Base-by-base conservation (phyloP, 78 protist genomes). In the Bodo saltans region DNA sequence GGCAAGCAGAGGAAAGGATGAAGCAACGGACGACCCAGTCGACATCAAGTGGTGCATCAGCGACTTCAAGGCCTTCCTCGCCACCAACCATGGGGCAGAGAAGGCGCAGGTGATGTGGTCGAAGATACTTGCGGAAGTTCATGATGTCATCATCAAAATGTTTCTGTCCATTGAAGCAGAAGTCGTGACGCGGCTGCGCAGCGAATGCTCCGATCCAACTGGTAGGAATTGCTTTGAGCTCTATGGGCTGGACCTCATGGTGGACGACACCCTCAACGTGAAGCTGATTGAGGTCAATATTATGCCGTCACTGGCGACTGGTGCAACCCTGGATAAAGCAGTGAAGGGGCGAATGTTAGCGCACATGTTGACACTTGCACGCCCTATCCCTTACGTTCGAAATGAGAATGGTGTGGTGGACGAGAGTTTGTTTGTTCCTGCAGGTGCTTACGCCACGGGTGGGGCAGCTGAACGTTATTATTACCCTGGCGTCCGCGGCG, bases 241-340 rank as follows among this genome's bases (percentile, higher is more conserved):
- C 68, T 88, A 79, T 79, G 93, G 93, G 38, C 75, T 86, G 67
- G 93, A 90, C 79, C 75, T 90, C 42, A 68, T 90, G 83, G 42
- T 90, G 73, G 93, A 90, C 83, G 8, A 38, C 52, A 27, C 25
- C 42, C 78, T 72, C 17, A 27, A 27, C 70, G 79, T 86, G 41
- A 72, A 72, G 53, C 74, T 88, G 11, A 52, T 88, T 29, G 91
- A 88, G 74, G 83, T 70, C 28, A 88, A 88, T 76, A 47, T 86
- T 38, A 71, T 81, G 40, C 87, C 91, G 23, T 74, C 89, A 32
- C 79, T 88, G 28, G 32, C 26, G 27, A 47, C 87, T 30, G 83
- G 69, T 21, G 27, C 87, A 1, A 79, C 89, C 17, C 28, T 88
- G 53, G 91, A 88, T 72, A 74, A 80, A 29, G 71, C 42, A 4